A percentile compares a stretch with the other conserved stretches of the same genome.
Conservation (phyloP, 352 stramenopile genomes). For the Globisporangium mamillatum region DNA sequence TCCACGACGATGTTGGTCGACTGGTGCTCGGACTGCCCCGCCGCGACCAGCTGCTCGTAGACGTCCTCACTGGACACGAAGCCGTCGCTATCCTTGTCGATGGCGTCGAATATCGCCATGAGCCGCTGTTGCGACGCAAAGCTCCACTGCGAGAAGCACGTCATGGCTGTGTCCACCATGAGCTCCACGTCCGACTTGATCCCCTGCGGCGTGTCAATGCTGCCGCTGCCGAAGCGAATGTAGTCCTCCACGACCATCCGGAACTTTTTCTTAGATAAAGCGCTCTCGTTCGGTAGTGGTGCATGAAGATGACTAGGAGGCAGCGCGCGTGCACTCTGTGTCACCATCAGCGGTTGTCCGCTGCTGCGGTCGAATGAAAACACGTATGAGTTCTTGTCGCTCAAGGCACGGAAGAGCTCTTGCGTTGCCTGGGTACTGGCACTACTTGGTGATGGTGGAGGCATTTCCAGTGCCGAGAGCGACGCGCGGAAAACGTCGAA, state of each 20-base stretch:
- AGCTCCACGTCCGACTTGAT: conserved; percentile 62
- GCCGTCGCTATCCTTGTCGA: conserved; percentile 48
- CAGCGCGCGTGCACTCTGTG: conserved; percentile 16
- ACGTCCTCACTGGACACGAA: conserved; percentile 48
- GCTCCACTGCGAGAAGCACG: conserved; percentile 44
- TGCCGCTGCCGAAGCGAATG: conserved; percentile 21
- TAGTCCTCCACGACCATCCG: conserved; percentile 43
- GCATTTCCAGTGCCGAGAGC: conserved; percentile 14
- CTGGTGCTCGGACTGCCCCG: conserved; percentile 29
- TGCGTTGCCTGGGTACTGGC: not conserved
- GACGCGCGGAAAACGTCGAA: conserved; percentile 38
- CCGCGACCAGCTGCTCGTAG: conserved; percentile 35
- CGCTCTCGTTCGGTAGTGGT: not conserved
- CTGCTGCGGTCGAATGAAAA: conserved; percentile 41
- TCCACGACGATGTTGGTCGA: conserved; percentile 33
- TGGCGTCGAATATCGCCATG: conserved; percentile 36
- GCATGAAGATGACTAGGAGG: not conserved
- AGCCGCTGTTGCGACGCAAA: conserved; percentile 28
- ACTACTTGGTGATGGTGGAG: not conserved
- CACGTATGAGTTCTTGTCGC: conserved; percentile 42
- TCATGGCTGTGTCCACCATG: conserved; percentile 43
- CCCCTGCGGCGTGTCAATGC: conserved; percentile 29
- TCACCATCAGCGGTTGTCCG: conserved; percentile 34
- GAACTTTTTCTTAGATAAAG: conserved; percentile 19
- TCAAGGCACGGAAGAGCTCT: conserved; percentile 21